These are phyloP conservation scores for Wickerhamiella hasegawae DNA, from an alignment of 805 yeast genomes.

Conservation along the genomic window DNA sequence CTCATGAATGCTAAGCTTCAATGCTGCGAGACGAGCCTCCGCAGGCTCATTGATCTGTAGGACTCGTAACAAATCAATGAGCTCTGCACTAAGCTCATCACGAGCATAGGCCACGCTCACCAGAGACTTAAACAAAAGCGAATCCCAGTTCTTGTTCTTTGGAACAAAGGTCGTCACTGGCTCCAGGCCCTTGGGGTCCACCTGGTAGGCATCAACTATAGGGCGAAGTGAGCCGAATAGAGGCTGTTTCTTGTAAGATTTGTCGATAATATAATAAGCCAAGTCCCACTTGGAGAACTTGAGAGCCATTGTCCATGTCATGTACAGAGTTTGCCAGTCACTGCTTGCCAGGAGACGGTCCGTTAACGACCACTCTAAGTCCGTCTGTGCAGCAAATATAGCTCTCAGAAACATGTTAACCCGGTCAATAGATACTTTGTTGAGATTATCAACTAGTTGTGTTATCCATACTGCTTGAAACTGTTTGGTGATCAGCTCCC, in stretches of 20 bases:
- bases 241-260: neutral
- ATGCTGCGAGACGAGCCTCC: neutral
- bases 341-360: neutral
- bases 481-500: conserved; percentile 9
- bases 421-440: conserved; percentile 1
- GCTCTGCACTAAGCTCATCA: neutral
- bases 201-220: neutral
- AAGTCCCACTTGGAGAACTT: neutral
- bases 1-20: neutral
- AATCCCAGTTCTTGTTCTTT: neutral
- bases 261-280: neutral
- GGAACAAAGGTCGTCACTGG: neutral
- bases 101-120: neutral
- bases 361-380: neutral
- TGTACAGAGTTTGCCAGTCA: neutral
- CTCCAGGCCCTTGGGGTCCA: neutral
- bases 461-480: conserved; percentile 11
- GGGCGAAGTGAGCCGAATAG: neutral
- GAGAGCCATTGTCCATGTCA: conserved; percentile 1
- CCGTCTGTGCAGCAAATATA: conserved; percentile 5
- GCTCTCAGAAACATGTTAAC: conserved; percentile 9
- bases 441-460: conserved; percentile 1
- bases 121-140: neutral
- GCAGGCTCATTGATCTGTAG: neutral
- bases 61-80: neutral